phyloP scores from a whole-genome alignment of 78 protist species.

The Protostelium mycophagum region DNA sequence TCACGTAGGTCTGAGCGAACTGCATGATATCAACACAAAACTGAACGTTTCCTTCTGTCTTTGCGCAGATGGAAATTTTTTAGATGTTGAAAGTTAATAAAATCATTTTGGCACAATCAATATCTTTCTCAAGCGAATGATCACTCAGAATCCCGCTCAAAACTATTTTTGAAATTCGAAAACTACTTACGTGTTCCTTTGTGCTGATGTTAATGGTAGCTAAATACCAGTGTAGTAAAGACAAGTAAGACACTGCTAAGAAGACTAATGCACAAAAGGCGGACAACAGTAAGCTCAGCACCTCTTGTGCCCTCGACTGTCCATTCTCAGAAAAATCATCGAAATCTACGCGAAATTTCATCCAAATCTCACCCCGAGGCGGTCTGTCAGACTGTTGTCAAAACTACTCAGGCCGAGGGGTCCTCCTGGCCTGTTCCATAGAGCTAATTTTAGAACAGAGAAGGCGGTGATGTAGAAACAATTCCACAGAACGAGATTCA shows the following conservation, averaged over 20 bases:
- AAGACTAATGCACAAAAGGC: slow-evolving; percentile 32
- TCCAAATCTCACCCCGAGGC: neutral
- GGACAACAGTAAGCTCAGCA: slow-evolving; percentile 27
- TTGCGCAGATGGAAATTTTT: no score
- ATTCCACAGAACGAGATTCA: slow-evolving; percentile 15
- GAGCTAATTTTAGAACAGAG: slow-evolving; percentile 24
- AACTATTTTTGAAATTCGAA: neutral
- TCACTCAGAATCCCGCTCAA: no score
- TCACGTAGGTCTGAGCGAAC: neutral
- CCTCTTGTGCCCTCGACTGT: slow-evolving; percentile 7
- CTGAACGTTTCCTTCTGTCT: no score
- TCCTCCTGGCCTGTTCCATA: slow-evolving; percentile 11
- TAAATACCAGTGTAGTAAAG: slow-evolving; percentile 46
- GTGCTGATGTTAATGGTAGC: slow-evolving; percentile 19
- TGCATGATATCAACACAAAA: no score
- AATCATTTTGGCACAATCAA: no score
- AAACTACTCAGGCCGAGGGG: slow-evolving; percentile 13
- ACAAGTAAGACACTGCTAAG: slow-evolving; percentile 40
- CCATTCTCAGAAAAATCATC: no score
- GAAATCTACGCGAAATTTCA: neutral
- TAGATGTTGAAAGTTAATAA: no score
- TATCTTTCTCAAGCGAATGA: no score
- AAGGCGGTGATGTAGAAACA: slow-evolving; percentile 39
- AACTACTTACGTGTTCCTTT: slow-evolving; percentile 34
- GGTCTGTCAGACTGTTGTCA: no score